phyloP scores from a whole-genome alignment of 2,329 filamentous ascomycete species.

The Calonectria pauciramosa region DNA sequence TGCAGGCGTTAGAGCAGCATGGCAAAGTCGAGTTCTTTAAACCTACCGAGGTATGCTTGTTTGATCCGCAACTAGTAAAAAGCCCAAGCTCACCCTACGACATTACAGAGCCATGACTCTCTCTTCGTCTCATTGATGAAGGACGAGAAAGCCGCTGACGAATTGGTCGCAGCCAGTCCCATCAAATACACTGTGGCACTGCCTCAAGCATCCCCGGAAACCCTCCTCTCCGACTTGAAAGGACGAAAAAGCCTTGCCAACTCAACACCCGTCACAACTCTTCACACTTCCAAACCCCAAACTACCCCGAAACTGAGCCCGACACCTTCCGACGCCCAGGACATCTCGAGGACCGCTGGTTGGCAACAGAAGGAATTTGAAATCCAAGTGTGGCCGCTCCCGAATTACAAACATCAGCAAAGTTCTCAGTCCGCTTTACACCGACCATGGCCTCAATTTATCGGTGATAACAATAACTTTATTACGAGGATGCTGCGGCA shows the following conservation, averaged over 20 bases:
- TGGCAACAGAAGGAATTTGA: constrained; percentile 53
- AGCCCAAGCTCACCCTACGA: neutral
- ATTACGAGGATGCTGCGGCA: constrained; percentile 53
- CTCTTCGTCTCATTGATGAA: constrained; percentile 66
- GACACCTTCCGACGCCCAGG: neutral
- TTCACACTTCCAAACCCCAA: constrained; percentile 9
- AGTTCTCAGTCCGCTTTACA: constrained; percentile 55
- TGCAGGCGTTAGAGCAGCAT: constrained; percentile 64
- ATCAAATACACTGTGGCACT: constrained; percentile 59
- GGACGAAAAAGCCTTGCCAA: constrained; percentile 33
- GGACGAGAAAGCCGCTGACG: constrained; percentile 53
- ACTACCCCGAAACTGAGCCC: neutral
- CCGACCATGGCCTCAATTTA: constrained; percentile 57
- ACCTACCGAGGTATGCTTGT: constrained; percentile 37
- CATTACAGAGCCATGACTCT: constrained; percentile 58
- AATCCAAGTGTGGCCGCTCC: constrained; percentile 56
- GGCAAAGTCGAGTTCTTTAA: constrained; percentile 67
- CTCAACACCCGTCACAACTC: constrained; percentile 5
- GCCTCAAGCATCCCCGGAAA: constrained; percentile 43
- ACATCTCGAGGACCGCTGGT: neutral
- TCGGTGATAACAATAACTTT: constrained; percentile 51
- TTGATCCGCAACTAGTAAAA: neutral
- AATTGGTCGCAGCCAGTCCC: constrained; percentile 61
- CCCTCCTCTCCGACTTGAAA: constrained; percentile 51
- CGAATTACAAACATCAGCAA: constrained; percentile 56